Evolutionary conservation across 768 basidiomycete species (phyloP).

Genomic region (Sutorius australiensis): DNA sequence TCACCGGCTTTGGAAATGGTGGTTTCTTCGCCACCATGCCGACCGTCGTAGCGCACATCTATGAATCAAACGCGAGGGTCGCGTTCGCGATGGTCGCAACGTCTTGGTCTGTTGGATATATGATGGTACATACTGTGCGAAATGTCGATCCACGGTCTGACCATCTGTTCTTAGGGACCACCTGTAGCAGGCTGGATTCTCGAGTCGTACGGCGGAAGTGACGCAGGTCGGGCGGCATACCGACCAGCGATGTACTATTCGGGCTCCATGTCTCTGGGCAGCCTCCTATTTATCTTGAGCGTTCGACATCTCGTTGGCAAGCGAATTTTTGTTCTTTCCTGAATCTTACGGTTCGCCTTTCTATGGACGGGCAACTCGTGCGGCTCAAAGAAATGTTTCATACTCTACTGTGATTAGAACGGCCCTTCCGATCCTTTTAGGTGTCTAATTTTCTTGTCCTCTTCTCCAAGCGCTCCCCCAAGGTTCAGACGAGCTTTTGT

Average conservation of each 20-base stretch:
- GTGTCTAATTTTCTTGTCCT: no score
- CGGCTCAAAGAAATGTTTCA: not conserved
- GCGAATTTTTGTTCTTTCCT: slow-evolving; percentile 13
- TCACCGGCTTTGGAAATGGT: slow-evolving; percentile 30
- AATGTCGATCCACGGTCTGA: not conserved
- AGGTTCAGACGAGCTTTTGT: not conserved
- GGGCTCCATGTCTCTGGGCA: slow-evolving; percentile 25
- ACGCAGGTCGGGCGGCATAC: slow-evolving; percentile 20
- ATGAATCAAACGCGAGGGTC: slow-evolving; percentile 28
- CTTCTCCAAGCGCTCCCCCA: no score
- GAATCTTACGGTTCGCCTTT: not conserved
- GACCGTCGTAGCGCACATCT: slow-evolving; percentile 29
- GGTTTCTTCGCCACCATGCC: slow-evolving; percentile 35
- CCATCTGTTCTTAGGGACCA: slow-evolving; percentile 18
- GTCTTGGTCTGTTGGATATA: slow-evolving; percentile 31
- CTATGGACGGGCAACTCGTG: not conserved
- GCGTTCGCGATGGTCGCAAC: slow-evolving; percentile 35
- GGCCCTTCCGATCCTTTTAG: no score
- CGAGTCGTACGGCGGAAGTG: slow-evolving; percentile 22
- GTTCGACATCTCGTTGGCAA: slow-evolving; percentile 6
- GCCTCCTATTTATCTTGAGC: slow-evolving; percentile 18
- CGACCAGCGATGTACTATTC: slow-evolving; percentile 32
- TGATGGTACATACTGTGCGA: slow-evolving; percentile 13
- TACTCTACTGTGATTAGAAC: no score
- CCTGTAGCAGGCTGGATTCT: slow-evolving; percentile 31